Conservation (phyloP, 169 alveolate genomes). For the Plasmodium fragile region DNA sequence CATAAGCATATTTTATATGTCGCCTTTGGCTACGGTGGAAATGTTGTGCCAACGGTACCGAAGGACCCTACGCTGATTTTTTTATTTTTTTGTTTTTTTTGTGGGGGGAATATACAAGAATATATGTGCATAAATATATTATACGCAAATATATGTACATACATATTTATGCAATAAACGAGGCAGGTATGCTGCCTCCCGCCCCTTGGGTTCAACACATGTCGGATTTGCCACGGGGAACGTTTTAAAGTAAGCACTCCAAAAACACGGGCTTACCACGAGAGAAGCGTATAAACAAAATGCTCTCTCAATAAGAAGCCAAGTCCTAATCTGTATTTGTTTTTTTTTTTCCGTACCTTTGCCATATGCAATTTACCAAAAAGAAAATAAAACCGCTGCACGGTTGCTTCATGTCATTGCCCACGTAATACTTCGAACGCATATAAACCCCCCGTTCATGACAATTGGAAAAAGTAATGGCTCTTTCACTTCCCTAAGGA, state of each 20-base stretch:
- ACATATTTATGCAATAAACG: neutral
- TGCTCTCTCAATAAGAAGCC: neutral
- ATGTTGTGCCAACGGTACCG: neutral
- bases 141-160: neutral
- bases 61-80: neutral
- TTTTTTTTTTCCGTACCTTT: neutral
- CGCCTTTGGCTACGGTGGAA: neutral
- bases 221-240: neutral
- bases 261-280: neutral
- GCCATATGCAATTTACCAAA: neutral
- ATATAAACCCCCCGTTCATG: neutral
- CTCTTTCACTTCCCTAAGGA: neutral
- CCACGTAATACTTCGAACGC: neutral
- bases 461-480: neutral
- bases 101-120: neutral
- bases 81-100: neutral
- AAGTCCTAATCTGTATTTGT: too few species aligned
- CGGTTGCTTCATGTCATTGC: neutral
- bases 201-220: neutral
- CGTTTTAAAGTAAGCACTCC: neutral
- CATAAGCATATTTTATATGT: neutral
- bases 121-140: neutral
- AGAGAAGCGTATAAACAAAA: neutral
- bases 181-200: neutral
- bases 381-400: neutral